Conservation (phyloP, 441 rosid species). For the Bocquillonia castaneifolia region DNA sequence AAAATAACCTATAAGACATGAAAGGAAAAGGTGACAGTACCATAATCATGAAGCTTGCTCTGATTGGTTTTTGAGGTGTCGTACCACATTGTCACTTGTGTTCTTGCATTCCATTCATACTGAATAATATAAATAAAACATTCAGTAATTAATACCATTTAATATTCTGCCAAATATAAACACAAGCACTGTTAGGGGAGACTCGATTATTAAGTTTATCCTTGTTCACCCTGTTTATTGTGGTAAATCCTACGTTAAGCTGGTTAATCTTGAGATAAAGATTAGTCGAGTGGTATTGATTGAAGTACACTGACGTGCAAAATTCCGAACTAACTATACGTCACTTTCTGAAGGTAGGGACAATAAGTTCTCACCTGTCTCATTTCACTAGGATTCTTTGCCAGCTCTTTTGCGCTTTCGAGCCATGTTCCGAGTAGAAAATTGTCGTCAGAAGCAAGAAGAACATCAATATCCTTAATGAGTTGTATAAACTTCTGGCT, state of each 20-base stretch:
- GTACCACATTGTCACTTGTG: no score
- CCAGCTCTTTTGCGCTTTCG: slow-evolving; percentile 69
- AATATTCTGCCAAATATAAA: background rate
- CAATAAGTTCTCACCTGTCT: slow-evolving; percentile 46
- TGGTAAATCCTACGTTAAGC: background rate
- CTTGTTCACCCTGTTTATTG: no score
- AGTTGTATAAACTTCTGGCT: slow-evolving; percentile 60
- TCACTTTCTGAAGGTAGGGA: no score
- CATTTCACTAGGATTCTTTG: slow-evolving; percentile 50
- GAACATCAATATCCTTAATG: slow-evolving; percentile 64
- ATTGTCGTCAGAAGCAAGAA: slow-evolving; percentile 81
- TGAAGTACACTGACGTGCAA: no score
- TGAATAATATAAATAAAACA: no score
- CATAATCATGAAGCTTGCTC: slow-evolving; percentile 88
- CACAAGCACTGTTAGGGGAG: background rate
- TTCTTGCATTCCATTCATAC: slow-evolving; percentile 98
- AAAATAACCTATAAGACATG: background rate
- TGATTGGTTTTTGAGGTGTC: no score
- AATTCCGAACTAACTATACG: no score
- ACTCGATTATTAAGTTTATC: no score
- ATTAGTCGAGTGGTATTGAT: background rate
- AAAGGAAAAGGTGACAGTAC: slow-evolving; percentile 29
- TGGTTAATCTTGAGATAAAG: background rate
- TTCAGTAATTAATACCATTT: background rate
- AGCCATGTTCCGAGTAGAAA: slow-evolving; percentile 92